Base-by-base conservation (phyloP, 257 asterid genomes). In the Nicotiana tabacum region DNA sequence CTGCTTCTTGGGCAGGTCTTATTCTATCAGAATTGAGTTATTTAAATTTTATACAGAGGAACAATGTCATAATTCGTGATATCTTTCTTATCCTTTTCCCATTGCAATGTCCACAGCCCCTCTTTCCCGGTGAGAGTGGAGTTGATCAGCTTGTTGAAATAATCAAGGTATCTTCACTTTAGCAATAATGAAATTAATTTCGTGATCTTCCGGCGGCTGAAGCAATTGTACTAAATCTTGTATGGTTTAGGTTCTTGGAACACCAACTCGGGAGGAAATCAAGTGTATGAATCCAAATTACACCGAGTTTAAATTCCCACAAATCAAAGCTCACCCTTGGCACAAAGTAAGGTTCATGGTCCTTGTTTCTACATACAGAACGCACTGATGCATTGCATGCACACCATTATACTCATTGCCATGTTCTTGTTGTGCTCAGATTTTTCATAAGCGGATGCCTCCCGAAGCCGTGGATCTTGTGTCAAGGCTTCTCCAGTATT, bases 231-330 rank as follows among this genome's bases (percentile, higher is more conserved):
- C 76, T 61, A 24, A 48, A 62, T 80, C 65, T 57, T 27, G 43
- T 66, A 43, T 53, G 62, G 62, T 83, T 21, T 82, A 92, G 97
- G 95, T 91, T 66, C 90, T 92, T 55, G 97, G 95, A 67, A 92
- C 97, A 55, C 97, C 97, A 82, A 92, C 95, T 74, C 88, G 97
- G 86, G 97, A 92, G 89, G 97, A 92, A 88, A 91, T 92, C 85
- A 90, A 90, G 85, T 92, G 97, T 82, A 92, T 92, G 97, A 92
- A 92, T 83, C 97, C 97, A 69, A 92, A 92, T 82, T 92, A 92
- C 87, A 90, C 93, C 0, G 97, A 92, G 86, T 92, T 90, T 84
- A 92, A 90, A 82, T 92, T 92, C 69, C 97, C 96, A 68, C 96
- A 92, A 82, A 90, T 90, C 53, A 92, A 92, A 84, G 94, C 96